Evolutionary conservation across 139 green algal genomes (phyloP), one percentile per base, ranked within the genome.

Genomic region (Tetradesmus lagerheimii): DNA sequence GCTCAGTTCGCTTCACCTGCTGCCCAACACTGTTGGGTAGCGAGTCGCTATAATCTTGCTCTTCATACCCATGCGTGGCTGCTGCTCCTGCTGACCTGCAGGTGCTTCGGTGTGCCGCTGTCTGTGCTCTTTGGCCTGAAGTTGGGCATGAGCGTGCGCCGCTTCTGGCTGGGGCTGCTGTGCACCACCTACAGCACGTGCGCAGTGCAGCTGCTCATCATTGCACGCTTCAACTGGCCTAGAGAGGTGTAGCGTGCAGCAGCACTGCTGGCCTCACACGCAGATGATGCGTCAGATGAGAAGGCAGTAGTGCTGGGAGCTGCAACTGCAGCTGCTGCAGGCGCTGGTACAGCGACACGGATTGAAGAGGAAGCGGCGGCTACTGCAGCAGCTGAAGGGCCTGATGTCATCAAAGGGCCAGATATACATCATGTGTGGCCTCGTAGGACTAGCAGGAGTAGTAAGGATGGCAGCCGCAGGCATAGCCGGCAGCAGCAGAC

Each of bases 161-260:
- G 80, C 16, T 86, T 86, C 45, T 86, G 80, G 80, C 29, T 74
- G 9, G 80, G 29, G 5, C 80, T 86, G 25, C 38, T 78, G 50
- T n/a, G 43, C 20, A 77, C 81, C 16, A 87, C 47, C 31, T 29
- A 23, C 34, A 38, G 31, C 6, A 57, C 47, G 37, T 57, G n/a
- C 20, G 37, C 74, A 27, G 81, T 87, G 35, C 81, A 87, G 81
- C 38, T 87, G 50, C 34, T 50, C 31, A 62, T 87, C 11, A 77
- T 87, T 23, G 50, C 34, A 9, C 41, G 53, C 31, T 87, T 87
- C 74, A 39, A 87, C 34, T 87, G 81, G 81, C 39, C 18, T 12
- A n/a, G 45, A 9, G 81, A 87, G 23, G 81, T 87, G 27, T 34
- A 87, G 16, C 81, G 81, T 4, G 81, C 81, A 77, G 81, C 50